Evolutionary conservation across 176 grass and related monocot genomes (phyloP).

Genomic region (Canna indica): DNA sequence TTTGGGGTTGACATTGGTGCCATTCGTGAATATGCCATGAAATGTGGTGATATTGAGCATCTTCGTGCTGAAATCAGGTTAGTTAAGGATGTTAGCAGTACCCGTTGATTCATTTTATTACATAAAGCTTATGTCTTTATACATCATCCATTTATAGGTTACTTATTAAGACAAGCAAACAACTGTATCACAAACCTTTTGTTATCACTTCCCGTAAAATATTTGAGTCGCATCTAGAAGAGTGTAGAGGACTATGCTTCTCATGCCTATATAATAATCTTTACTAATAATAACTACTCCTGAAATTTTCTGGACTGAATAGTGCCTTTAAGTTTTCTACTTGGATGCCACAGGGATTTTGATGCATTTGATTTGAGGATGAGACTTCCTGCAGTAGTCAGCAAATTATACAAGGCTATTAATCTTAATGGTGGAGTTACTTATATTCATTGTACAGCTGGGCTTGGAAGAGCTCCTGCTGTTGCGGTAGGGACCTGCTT

Average conservation of each 20-base stretch:
- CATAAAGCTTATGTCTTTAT: too few species aligned
- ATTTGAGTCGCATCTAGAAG: too few species aligned
- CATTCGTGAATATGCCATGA: slow-evolving; percentile 65
- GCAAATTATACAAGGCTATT: slow-evolving; percentile 76
- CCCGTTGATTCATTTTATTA: too few species aligned
- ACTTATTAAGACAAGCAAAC: too few species aligned
- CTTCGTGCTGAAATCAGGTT: slow-evolving; percentile 86
- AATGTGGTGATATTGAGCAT: slow-evolving; percentile 74
- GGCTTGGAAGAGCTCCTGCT: slow-evolving; percentile 91
- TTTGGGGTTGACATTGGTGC: slow-evolving; percentile 75
- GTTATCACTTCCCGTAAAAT: too few species aligned
- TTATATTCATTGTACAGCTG: slow-evolving; percentile 97
- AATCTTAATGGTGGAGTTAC: slow-evolving; percentile 68
- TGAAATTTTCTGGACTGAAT: not conserved
- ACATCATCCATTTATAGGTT: too few species aligned
- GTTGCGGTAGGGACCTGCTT: slow-evolving; percentile 49
- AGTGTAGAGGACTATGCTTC: not conserved
- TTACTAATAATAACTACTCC: not conserved
- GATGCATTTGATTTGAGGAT: slow-evolving; percentile 97
- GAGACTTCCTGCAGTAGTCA: slow-evolving; percentile 89
- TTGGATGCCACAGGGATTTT: slow-evolving; percentile 68
- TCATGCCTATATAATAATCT: not conserved
- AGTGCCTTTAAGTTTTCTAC: slow-evolving; percentile 8
- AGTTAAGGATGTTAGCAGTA: too few species aligned
- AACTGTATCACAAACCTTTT: too few species aligned